Base-by-base conservation (phyloP, 192 early-diverging fungal species). In the Entomortierella beljakovae region DNA sequence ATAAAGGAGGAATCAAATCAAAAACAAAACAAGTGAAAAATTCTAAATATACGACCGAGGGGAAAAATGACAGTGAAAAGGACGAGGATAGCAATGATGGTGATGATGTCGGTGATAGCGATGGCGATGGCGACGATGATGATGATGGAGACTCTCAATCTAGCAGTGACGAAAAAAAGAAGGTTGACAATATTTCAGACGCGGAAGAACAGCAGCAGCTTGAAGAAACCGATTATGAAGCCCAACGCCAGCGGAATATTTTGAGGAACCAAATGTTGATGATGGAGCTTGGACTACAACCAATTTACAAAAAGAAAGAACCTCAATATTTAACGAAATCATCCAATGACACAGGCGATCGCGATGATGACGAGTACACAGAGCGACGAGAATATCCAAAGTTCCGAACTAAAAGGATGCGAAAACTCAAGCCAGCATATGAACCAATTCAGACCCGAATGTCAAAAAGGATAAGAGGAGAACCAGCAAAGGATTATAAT, bases 251-350 rank as follows among this genome's bases (percentile, higher is more conserved):
- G 59, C 63, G 61, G 25, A 81, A 80, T 48, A 86, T 86, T 52
- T 35, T 69, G 40, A 65, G 82, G 29, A 86, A 86, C 57, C 82
- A 83, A 49, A 64, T 58, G 23, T 51, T 86, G 1, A 50, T 86
- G 43, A 43, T 68, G n/a, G 67, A 83, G 28, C 70, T 86, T 0
- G 85, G 85, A 3, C 64, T 86, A 31, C 42, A 57, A 34, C 58
- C 61, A 2, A 37, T 60, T n/a, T 52, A 50, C 0, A 8, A 48
- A 23, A 60, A 28, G 16, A 57, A 43, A 5, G 9, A 33, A 9
- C 61, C 65, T 40, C 61, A 55, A 35, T 13, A 7, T 1, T 18
- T 25, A 16, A 6, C 8, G 37, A 49, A 52, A 40, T 42, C 25
- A 3, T 32, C 55, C 11, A 54, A 37, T 28, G 59, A 68, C 9